Evolutionary conservation across 371 early-diverging fungal species (phyloP), one percentile per base, ranked within the genome.

Genomic region (Mortierella sp.): DNA sequence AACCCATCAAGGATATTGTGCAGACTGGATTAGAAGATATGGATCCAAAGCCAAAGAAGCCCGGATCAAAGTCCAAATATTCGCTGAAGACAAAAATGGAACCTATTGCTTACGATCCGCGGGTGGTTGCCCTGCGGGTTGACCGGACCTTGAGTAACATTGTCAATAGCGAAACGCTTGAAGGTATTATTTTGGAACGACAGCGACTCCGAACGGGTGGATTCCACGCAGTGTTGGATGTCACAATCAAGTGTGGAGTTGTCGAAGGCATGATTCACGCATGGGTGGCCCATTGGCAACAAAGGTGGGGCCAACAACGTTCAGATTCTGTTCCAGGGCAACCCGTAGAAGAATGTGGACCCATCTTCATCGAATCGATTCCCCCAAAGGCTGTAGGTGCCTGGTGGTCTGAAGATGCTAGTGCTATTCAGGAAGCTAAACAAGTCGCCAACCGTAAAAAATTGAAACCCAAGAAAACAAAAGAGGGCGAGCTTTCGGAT

Each of bases 191-290:
- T 5, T 50, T 89, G 3, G 90, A 90, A 58, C 81, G 74, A 23
- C 89, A 89, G 64, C 72, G 89, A 44, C 84, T 81, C 45, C 81
- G 90, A 5, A 55, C 83, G 0, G 66, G 43, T 23, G 83, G 87
- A 1, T 67, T 77, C 7, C 58, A 56, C 14, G 60, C 64, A 7
- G 80, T 90, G 1, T 63, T 88, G 48, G 88, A 90, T 44, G 48
- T 51, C 11, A 85, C 84, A 0, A 68, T 90, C 51, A 65, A 83
- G 19, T 86, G 87, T 37, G 87, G 85, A 44, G 73, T 82, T n/a
- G 70, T 90, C 0, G 90, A 90, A 53, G 84, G 86, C 0, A 80
- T 89, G 80, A 63, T 89, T 19, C 66, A 72, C 29, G 16, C 65
- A 1, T 77, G 77, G 77, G 53, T 72, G 7, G 65, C 65, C 6